A percentile compares a stretch with the other conserved stretches of the same genome.
Conservation (phyloP, 176 grass and related monocot species). For the Oryza officinalis region DNA sequence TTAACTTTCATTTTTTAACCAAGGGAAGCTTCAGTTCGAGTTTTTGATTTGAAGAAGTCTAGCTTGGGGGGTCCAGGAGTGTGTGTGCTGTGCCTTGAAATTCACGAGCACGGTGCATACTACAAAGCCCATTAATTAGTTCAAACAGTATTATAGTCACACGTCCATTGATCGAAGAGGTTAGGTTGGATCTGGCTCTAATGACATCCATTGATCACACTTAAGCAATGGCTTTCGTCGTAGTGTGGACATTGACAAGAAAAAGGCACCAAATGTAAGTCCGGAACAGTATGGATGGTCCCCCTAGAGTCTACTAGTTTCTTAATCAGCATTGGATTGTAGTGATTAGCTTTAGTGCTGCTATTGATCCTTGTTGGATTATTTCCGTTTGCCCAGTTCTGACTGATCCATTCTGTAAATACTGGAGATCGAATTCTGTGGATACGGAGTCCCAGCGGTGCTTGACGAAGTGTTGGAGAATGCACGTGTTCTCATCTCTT, state of each 20-base stretch:
- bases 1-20: not conserved
- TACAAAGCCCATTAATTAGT: slow-evolving; percentile 32
- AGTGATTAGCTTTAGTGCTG: not conserved
- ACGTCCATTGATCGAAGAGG: not conserved
- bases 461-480: too few species aligned
- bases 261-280: not conserved
- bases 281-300: not conserved
- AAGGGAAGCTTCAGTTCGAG: not conserved
- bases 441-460: too few species aligned
- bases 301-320: not conserved
- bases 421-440: too few species aligned
- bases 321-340: not conserved
- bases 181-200: not conserved
- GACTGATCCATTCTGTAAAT: not conserved
- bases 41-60: not conserved
- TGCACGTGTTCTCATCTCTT: not conserved
- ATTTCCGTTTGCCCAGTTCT: too few species aligned
- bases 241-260: not conserved
- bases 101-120: slow-evolving; percentile 29
- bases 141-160: not conserved
- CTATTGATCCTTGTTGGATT: not conserved
- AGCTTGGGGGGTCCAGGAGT: not conserved
- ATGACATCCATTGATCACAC: not conserved
- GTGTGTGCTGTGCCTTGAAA: slow-evolving; percentile 21
- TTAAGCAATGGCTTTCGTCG: not conserved